Evolutionary conservation across 2,329 filamentous ascomycete species (phyloP), one percentile per base, ranked within the genome.

Genomic region (Metarhizium album): DNA sequence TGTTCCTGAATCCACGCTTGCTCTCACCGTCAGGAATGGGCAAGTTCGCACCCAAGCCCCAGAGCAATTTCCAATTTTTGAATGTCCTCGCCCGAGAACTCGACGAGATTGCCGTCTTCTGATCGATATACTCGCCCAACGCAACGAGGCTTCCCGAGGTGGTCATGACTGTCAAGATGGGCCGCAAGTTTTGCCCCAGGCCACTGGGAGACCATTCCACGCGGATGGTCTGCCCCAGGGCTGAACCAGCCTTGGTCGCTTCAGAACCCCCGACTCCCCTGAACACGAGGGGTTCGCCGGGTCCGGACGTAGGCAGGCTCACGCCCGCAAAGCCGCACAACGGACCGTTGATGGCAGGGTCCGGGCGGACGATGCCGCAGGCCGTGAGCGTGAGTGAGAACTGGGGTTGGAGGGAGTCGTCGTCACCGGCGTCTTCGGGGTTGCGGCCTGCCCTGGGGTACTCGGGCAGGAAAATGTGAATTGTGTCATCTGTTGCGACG

Each of bases 151-250:
- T 66, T 1, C 79, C 79, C 1, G 69, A 70, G 8, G 74, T 74
- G 1, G 73, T 73, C 54, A 81, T 60, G 3, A 74, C 73, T 14
- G 67, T 70, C 33, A 82, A 64, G 4, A 80, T 70, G 1, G 78
- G 71, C 1, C 79, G 69, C 7, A 70, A 60, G 57, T 80, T 79
- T 40, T 71, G 70, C 1, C 79, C 78, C n/a, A 82, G 62, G 2
- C 75, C 76, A n/a, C 64, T 64, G 0, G 78, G 78, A n/a, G 78
- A 81, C 79, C 79, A 82, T 46, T 70, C 74, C 20, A 81, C 55
- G 8, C 68, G 63, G 14, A 80, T 70, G 16, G 77, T 70, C 56
- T 82, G 78, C 54, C 77, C 79, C 57, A 82, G 67, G 3, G 74
- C 73, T 5, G 63, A 65, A 3, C 76, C 77, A 2, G 70, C 68